phyloP scores from a whole-genome alignment of 2,329 filamentous ascomycete genomes.

The Ceratocystis variospora region DNA sequence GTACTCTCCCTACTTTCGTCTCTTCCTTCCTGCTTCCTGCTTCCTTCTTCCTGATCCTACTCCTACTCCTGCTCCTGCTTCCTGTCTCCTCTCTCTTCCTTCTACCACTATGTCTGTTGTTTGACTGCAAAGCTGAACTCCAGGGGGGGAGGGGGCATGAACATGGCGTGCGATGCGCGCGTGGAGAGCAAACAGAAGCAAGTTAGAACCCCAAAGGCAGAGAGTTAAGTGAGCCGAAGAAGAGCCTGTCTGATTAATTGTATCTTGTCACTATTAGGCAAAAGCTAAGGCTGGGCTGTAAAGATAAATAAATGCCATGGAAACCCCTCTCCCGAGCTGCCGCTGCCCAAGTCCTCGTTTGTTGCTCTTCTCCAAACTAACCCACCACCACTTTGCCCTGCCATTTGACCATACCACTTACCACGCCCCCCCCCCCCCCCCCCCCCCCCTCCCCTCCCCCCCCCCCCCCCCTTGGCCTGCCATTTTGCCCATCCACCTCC shows the following conservation, averaged over 20 bases:
- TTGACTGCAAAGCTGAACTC: neutral
- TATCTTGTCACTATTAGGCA: neutral
- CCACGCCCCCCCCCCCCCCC: neutral
- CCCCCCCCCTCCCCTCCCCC: too few species aligned
- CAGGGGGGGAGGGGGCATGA: neutral
- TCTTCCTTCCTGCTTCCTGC: neutral
- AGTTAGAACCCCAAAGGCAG: too few species aligned
- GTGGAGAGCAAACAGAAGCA: too few species aligned
- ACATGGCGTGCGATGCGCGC: too few species aligned
- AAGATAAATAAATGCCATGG: slow-evolving; percentile 3
- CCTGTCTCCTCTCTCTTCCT: neutral
- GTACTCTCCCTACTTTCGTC: neutral
- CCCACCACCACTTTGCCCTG: neutral
- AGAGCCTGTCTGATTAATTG: neutral
- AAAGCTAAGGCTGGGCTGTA: neutral
- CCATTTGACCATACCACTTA: neutral
- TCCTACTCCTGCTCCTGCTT: too few species aligned
- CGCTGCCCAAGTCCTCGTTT: neutral
- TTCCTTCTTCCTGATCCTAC: too few species aligned
- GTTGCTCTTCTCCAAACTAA: too few species aligned
- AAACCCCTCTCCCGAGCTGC: neutral
- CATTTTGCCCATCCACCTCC: too few species aligned
- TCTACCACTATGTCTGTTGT: neutral
- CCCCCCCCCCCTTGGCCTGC: too few species aligned
- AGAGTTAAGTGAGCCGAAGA: neutral